Evolutionary conservation across 2,329 filamentous ascomycete species (phyloP), one percentile per base, ranked within the genome.

Genomic region (Diaporthe sp.): DNA sequence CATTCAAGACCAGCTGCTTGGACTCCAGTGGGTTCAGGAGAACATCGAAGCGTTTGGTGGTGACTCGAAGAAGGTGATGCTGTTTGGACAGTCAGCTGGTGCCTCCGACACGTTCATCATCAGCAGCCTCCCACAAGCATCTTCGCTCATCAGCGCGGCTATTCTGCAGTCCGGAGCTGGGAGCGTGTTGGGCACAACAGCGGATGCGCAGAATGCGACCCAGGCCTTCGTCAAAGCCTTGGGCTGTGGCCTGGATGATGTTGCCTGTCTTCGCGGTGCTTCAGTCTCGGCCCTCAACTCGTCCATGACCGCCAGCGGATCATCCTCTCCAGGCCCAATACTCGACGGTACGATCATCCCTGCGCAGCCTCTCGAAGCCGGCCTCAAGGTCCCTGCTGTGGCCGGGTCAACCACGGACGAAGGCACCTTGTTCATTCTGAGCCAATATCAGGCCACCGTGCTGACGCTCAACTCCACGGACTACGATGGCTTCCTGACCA

Each of bases 1-100:
- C 1, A 79, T 89, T 5, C 83, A 88, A 31, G 88, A 90, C 73
- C 87, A 89, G 78, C 82, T 87, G 17, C 85, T 88, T 10, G 86
- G 83, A 3, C 79, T 90, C 4, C 80, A 85, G 57, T 90, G 88
- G 88, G 85, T 89, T 0, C 85, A 88, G 69, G 81, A 85, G 25
- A 84, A 89, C 55, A 88, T 90, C 53, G 79, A 61, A 4, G 76
- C 75, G 9, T 87, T 88, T 74, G 84, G 87, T 13, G 88, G 88
- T 0, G 84, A 89, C 74, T 2, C 72, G 77, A 65, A 76, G 34
- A 80, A 79, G 49, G 80, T 83, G 4, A 59, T 81, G 0, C 74
- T 81, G 6, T 80, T 80, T 49, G 81, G 80, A 31, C 76, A 82
- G 75, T 81, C 80, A 3, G 80, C 81, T 1, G 81, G 81, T 1